phyloP scores from a whole-genome alignment of 1,284 basidiomycete species.

The Sporisorium graminicola region DNA sequence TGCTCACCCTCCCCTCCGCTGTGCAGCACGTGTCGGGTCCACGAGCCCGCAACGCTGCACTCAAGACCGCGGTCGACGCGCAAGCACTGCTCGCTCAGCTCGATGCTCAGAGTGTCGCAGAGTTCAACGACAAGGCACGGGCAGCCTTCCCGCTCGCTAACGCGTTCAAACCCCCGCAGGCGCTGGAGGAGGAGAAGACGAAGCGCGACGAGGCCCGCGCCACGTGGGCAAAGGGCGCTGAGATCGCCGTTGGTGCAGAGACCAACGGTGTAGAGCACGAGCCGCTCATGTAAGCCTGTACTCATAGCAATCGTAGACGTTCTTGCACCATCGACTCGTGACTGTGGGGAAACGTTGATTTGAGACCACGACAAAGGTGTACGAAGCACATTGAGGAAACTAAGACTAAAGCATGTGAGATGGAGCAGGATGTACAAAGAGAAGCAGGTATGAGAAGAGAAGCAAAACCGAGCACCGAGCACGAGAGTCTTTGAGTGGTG shows the following conservation, averaged over 20 bases:
- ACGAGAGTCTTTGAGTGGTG: not conserved
- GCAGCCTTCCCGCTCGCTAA: conserved; percentile 69
- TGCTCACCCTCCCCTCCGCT: conserved; percentile 24
- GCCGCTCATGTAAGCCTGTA: conserved; percentile 12
- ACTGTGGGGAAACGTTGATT: not conserved
- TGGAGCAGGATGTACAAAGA: not conserved
- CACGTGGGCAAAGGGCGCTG: conserved; percentile 10
- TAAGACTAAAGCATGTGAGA: not conserved
- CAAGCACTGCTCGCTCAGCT: conserved; percentile 19
- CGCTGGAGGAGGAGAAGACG: conserved; percentile 53
- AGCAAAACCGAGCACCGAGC: not conserved
- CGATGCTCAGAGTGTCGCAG: conserved; percentile 22
- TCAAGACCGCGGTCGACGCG: conserved; percentile 19
- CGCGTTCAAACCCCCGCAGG: conserved; percentile 67
- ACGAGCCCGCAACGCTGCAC: conserved; percentile 4
- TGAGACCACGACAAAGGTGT: not conserved
- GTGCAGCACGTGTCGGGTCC: not conserved
- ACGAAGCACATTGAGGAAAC: conserved; percentile 8
- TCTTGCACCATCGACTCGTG: too few relatives aligned
- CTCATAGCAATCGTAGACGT: not conserved
- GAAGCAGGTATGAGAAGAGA: not conserved
- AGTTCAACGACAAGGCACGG: conserved; percentile 62
- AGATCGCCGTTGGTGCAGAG: conserved; percentile 3
- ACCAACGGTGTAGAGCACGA: conserved; percentile 14
- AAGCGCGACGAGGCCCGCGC: conserved; percentile 9